Conservation (phyloP, 1,284 basidiomycete genomes). For the Rhodotorula sp. region DNA sequence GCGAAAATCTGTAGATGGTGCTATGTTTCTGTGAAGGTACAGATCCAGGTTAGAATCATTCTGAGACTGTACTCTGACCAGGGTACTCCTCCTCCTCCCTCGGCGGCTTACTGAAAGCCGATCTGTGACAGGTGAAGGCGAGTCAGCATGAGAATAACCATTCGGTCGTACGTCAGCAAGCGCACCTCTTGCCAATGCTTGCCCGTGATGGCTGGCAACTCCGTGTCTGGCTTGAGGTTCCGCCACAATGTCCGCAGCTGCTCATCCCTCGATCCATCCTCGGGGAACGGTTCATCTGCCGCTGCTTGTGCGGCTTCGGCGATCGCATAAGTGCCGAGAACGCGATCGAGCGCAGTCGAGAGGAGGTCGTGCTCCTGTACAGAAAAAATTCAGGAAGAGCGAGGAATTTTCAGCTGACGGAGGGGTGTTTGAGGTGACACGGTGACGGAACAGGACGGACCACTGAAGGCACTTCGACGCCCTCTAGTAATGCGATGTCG, state of each 20-base stretch:
- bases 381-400: too few relatives aligned
- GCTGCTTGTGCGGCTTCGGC: slow-evolving; percentile 14
- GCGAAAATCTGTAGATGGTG: slow-evolving; percentile 34
- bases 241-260: slow-evolving; percentile 24
- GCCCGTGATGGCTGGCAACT: slow-evolving; percentile 4
- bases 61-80: too few relatives aligned
- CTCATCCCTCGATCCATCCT: neutral
- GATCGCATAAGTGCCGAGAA: slow-evolving; percentile 21
- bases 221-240: slow-evolving; percentile 21
- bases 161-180: too few relatives aligned
- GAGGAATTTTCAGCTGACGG: neutral
- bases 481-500: slow-evolving; percentile 4
- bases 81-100: too few relatives aligned
- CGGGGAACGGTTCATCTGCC: neutral
- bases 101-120: slow-evolving; percentile 34
- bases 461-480: neutral
- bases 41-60: neutral
- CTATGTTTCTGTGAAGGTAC: slow-evolving; percentile 17
- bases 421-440: neutral
- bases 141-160: too few relatives aligned
- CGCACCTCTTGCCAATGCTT: slow-evolving; percentile 40
- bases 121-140: slow-evolving; percentile 10
- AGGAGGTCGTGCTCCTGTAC: slow-evolving; percentile 33
- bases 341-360: slow-evolving; percentile 13
- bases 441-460: neutral